Conservation (phyloP, 305 asterid genomes). For the Fraxinus paxiana region DNA sequence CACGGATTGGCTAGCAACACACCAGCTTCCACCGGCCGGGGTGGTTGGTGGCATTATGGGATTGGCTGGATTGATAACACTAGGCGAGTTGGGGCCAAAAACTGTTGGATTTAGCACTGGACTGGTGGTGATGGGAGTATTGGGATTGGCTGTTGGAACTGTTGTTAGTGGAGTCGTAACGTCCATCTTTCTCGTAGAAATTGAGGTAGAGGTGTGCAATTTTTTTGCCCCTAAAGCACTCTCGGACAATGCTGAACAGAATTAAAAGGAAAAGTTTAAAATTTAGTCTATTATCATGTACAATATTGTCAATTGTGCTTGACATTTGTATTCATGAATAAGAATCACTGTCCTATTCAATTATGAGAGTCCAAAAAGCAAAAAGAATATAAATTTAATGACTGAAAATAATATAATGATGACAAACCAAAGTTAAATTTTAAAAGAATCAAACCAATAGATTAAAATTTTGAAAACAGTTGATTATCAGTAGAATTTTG, state of each 20-base stretch:
- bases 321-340: neutral
- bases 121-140: conserved; percentile 34
- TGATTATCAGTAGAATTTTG: neutral
- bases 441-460: neutral
- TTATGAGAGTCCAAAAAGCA: neutral
- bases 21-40: conserved; percentile 63
- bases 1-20: conserved; percentile 64
- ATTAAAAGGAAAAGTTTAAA: conserved; percentile 15
- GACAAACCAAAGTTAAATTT: neutral
- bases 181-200: conserved; percentile 47
- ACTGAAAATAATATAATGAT: neutral
- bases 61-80: conserved; percentile 38
- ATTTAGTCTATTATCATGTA: neutral
- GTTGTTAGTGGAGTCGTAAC: conserved; percentile 68
- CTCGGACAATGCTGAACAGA: neutral
- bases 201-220: conserved; percentile 11
- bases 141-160: conserved; percentile 45
- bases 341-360: neutral
- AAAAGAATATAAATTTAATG: neutral
- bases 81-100: conserved; percentile 40
- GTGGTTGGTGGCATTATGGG: conserved; percentile 51
- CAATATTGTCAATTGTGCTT: neutral
- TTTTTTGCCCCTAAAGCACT: neutral
- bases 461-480: neutral
- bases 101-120: conserved; percentile 51